phyloP scores from a whole-genome alignment of 441 rosid species.

The Populus hybrid region DNA sequence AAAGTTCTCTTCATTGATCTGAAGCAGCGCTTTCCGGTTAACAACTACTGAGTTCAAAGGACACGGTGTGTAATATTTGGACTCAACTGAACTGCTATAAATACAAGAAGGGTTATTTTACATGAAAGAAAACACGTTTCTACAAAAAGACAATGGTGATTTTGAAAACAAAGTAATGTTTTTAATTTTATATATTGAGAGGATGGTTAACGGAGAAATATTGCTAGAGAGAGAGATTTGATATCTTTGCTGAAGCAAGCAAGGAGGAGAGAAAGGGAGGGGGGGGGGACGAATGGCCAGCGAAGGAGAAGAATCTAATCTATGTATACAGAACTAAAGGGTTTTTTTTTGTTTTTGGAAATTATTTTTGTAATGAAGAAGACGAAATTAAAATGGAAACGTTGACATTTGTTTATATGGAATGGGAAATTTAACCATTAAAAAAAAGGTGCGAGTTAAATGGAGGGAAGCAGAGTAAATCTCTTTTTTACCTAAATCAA shows the following conservation, averaged over 20 bases:
- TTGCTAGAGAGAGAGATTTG: not conserved
- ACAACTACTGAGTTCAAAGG: not conserved
- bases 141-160: not conserved
- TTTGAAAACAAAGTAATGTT: not conserved
- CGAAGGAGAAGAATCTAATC: not conserved
- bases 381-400: too few species aligned
- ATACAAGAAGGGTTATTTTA: not conserved
- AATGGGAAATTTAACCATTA: too few species aligned
- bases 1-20: not conserved
- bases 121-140: slow-evolving; percentile 3
- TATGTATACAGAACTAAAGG: too few species aligned
- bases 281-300: slow-evolving; percentile 15
- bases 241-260: not conserved
- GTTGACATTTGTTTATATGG: too few species aligned
- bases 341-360: too few species aligned
- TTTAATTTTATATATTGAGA: not conserved
- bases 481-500: too few species aligned
- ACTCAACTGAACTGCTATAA: not conserved
- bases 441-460: too few species aligned
- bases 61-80: not conserved
- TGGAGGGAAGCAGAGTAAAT: too few species aligned
- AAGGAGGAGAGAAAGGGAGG: not conserved
- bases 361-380: too few species aligned
- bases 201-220: not conserved
- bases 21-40: not conserved